Conservation (phyloP, 2,329 filamentous ascomycete species). For the Claviceps pazoutovae region DNA sequence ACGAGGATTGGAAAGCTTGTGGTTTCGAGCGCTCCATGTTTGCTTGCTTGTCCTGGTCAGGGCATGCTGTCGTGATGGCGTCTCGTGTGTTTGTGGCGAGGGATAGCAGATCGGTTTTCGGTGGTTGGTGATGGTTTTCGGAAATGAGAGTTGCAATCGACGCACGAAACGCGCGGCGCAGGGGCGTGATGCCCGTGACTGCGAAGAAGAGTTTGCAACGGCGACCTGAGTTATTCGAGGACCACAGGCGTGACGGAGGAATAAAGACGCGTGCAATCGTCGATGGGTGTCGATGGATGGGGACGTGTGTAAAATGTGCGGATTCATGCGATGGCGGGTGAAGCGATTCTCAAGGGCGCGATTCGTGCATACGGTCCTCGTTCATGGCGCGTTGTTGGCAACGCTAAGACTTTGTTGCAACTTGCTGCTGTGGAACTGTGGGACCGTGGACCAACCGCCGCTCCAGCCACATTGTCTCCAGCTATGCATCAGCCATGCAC, state of each 20-base stretch:
- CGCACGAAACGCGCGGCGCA: neutral
- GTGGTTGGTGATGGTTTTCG: neutral
- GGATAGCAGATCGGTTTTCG: neutral
- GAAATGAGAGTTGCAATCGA: neutral
- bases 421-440: no score
- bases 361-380: neutral
- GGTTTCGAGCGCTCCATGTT: slow-evolving; percentile 44
- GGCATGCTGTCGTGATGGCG: slow-evolving; percentile 14
- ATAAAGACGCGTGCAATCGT: neutral
- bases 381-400: neutral
- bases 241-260: neutral
- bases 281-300: neutral
- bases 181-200: neutral
- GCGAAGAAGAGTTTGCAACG: neutral
- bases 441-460: no score
- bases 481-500: no score
- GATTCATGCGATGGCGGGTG: neutral
- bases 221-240: neutral
- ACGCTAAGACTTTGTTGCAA: neutral
- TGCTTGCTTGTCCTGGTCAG: slow-evolving; percentile 10
- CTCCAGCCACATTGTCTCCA: no score
- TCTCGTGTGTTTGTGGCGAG: neutral
- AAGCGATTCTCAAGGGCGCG: neutral
- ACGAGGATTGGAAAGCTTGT: slow-evolving; percentile 81
- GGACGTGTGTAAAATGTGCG: neutral